These are phyloP conservation scores for Solanum boliviense DNA, from an alignment of 257 asterid genomes.

Conservation along the genomic window DNA sequence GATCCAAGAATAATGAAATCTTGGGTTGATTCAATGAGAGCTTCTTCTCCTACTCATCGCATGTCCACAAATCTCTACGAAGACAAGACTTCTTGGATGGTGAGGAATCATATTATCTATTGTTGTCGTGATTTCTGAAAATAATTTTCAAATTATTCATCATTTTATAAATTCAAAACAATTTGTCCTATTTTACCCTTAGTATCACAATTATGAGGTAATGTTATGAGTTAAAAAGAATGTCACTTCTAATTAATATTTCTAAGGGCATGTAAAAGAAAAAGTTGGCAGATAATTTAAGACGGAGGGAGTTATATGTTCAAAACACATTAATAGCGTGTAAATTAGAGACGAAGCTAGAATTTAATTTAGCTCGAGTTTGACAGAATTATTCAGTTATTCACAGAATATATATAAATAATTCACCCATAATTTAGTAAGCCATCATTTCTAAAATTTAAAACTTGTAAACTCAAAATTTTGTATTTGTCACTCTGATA, in stretches of 20 bases:
- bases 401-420: neutral
- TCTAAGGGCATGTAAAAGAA: neutral
- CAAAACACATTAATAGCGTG: neutral
- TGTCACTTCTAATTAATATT: neutral
- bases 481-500: neutral
- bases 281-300: neutral
- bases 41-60: slow-evolving; percentile 76
- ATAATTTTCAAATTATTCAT: no score
- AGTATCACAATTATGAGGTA: neutral
- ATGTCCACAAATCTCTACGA: slow-evolving; percentile 29
- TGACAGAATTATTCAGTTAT: neutral
- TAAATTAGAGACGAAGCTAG: neutral
- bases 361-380: neutral
- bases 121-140: neutral
- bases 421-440: neutral
- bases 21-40: slow-evolving; percentile 83
- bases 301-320: neutral
- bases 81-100: slow-evolving; percentile 45
- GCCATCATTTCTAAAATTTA: neutral
- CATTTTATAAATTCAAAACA: no score
- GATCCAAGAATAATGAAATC: slow-evolving; percentile 42
- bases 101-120: neutral
- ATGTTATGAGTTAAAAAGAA: neutral
- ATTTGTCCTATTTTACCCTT: no score
- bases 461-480: neutral